Evolutionary conservation across 2,329 filamentous ascomycete genomes (phyloP).

Genomic region (Kalmusia sp.): DNA sequence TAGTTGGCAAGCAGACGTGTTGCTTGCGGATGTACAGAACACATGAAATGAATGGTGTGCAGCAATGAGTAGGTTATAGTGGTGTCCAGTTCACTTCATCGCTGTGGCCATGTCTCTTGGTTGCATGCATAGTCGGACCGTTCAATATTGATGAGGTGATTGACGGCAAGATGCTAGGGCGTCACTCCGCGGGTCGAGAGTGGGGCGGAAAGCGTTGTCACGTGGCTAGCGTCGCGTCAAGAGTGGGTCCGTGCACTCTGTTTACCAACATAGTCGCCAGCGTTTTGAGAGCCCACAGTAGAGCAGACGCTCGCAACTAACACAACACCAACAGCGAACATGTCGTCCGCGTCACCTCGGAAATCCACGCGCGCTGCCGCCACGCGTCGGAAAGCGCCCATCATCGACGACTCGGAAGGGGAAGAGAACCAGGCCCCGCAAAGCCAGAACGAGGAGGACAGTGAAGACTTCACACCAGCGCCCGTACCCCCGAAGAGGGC

Average conservation of each 20-base stretch:
- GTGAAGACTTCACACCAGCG: slow-evolving; percentile 83
- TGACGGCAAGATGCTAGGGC: too few species aligned
- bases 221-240: background rate
- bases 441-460: slow-evolving; percentile 66
- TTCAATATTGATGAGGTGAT: too few species aligned
- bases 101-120: too few species aligned
- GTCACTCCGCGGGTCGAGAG: too few species aligned
- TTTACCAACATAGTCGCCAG: slow-evolving; percentile 4
- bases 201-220: too few species aligned
- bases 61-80: too few species aligned
- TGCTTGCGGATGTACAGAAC: too few species aligned
- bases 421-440: slow-evolving; percentile 72
- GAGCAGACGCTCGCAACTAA: slow-evolving; percentile 1
- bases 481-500: slow-evolving; percentile 68
- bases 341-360: slow-evolving; percentile 52
- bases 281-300: background rate
- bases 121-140: too few species aligned
- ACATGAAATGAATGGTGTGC: too few species aligned
- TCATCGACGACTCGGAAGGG: slow-evolving; percentile 78
- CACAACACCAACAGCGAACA: slow-evolving; percentile 29
- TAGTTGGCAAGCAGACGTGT: too few species aligned
- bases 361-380: slow-evolving; percentile 67
- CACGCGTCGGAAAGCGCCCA: slow-evolving; percentile 69
- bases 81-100: too few species aligned
- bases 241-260: slow-evolving; percentile 1